A percentile compares a stretch with the other conserved stretches of the same genome.
Conservation (phyloP, 2,329 filamentous ascomycete species). For the Fusarium sp. region DNA sequence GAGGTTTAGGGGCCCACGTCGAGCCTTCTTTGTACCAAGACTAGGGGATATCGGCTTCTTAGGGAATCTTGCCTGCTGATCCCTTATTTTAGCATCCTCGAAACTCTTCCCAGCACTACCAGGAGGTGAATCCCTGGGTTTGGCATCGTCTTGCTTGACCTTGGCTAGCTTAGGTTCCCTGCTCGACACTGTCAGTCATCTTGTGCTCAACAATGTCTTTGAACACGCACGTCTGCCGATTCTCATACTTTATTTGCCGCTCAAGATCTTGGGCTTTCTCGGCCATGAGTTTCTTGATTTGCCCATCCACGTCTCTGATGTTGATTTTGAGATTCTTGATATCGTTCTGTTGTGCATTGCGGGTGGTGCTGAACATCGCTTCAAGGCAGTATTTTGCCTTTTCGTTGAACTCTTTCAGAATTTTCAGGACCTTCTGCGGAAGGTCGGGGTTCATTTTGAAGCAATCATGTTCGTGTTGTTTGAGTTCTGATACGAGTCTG, state of each 20-base stretch:
- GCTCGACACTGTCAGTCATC: not conserved
- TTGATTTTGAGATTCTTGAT: not conserved
- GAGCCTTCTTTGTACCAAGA: no score
- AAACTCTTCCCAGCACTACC: conserved; percentile 9
- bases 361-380: not conserved
- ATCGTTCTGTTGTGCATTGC: not conserved
- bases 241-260: not conserved
- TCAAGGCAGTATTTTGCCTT: not conserved
- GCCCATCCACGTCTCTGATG: not conserved
- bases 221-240: not conserved
- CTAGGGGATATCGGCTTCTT: not conserved
- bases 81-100: not conserved
- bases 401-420: not conserved
- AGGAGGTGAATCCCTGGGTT: not conserved
- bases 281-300: not conserved
- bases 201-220: not conserved
- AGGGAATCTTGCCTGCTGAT: not conserved
- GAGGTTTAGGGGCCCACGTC: not conserved
- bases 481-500: not conserved
- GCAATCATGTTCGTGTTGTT: not conserved
- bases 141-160: no score
- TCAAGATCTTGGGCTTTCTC: no score
- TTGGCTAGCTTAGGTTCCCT: not conserved
- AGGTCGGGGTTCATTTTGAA: not conserved
- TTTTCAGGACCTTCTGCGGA: not conserved